These are phyloP conservation scores for Scolecobasidium constrictum DNA, from an alignment of 2,329 filamentous ascomycete genomes.

Conservation along the genomic window DNA sequence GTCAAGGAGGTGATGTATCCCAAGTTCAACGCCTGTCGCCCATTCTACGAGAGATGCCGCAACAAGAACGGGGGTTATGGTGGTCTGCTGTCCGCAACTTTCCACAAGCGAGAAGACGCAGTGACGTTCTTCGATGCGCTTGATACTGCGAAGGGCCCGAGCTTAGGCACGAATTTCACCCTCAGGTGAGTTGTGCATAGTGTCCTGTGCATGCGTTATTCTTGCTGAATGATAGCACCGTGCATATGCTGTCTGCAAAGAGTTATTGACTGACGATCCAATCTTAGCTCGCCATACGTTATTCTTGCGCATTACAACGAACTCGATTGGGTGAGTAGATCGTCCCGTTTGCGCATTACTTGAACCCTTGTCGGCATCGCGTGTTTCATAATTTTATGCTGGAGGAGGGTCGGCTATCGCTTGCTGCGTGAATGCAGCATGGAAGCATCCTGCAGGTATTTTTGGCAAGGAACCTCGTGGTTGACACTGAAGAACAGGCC, in stretches of 20 bases:
- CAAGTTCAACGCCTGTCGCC: conserved; percentile 58
- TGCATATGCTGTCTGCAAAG: too few species aligned
- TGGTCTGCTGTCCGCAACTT: conserved; percentile 76
- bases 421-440: too few species aligned
- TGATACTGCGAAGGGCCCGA: conserved; percentile 85
- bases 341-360: background rate
- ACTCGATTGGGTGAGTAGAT: conserved; percentile 64
- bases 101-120: conserved; percentile 59
- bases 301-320: conserved; percentile 86
- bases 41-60: conserved; percentile 69
- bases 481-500: conserved; percentile 35
- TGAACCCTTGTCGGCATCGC: background rate
- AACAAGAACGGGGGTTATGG: conserved; percentile 74
- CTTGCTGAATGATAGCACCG: too few species aligned
- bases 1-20: conserved; percentile 83
- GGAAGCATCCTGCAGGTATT: too few species aligned
- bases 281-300: conserved; percentile 75
- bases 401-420: too few species aligned
- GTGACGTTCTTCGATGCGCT: conserved; percentile 76
- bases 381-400: too few species aligned
- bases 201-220: too few species aligned
- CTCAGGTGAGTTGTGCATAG: conserved; percentile 53
- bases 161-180: conserved; percentile 93
- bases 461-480: background rate
- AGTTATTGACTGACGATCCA: conserved; percentile 12